phyloP scores from a whole-genome alignment of 2,329 filamentous ascomycete genomes.

The Pezicula rhizophila region DNA sequence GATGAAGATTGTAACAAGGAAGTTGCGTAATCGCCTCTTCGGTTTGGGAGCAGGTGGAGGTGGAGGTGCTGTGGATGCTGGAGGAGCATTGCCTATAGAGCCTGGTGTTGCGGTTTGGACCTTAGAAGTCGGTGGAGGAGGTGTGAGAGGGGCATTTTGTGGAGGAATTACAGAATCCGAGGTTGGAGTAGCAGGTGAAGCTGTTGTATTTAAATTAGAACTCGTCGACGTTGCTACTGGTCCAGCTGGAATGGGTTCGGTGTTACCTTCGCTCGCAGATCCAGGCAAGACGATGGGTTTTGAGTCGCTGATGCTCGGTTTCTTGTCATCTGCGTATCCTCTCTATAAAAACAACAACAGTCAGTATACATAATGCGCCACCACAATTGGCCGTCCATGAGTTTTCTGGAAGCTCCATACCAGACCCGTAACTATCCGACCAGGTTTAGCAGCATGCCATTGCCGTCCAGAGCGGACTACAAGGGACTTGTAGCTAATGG shows the following conservation, averaged over 20 bases:
- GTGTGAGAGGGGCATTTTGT: conserved; percentile 40
- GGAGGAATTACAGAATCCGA: conserved; percentile 41
- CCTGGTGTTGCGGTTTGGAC: conserved; percentile 30
- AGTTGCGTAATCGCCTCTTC: conserved; percentile 44
- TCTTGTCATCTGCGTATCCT: conserved; percentile 49
- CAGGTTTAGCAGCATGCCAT: conserved; percentile 45
- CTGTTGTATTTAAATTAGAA: conserved; percentile 16
- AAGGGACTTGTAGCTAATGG: conserved; percentile 48
- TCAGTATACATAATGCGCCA: conserved; percentile 10
- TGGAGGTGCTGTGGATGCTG: conserved; percentile 32
- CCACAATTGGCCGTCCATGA: conserved; percentile 6
- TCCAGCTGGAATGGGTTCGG: conserved; percentile 31
- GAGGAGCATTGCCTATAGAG: conserved; percentile 20
- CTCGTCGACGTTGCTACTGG: conserved; percentile 15
- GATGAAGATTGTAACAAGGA: conserved; percentile 69
- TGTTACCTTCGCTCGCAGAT: conserved; percentile 31
- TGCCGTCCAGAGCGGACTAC: conserved; percentile 48
- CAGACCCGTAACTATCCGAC: conserved; percentile 29
- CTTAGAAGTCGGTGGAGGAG: conserved; percentile 32
- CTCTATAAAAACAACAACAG: conserved; percentile 36
- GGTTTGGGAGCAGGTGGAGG: conserved; percentile 43
- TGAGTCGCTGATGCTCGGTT: conserved; percentile 40
- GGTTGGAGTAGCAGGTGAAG: conserved; percentile 26
- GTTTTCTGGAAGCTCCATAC: conserved; percentile 25
- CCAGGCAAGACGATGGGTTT: conserved; percentile 48